Evolutionary conservation across 495 filamentous ascomycete genomes (phyloP).

Genomic region (Halenospora varia): DNA sequence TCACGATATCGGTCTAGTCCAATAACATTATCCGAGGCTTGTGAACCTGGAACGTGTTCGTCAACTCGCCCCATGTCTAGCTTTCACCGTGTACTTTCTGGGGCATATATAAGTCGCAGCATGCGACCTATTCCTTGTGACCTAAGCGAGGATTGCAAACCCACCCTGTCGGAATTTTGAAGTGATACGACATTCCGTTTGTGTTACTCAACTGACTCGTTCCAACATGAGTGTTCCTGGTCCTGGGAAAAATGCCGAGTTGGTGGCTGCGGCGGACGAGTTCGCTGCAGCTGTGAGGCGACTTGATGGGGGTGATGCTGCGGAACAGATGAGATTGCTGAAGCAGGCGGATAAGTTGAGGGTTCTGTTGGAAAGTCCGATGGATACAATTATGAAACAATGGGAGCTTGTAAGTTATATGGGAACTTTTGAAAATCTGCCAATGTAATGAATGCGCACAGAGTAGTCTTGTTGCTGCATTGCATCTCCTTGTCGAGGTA

Average conservation of each 20-base stretch:
- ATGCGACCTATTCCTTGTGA: no score
- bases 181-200: no score
- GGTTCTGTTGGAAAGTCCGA: constrained; percentile 19
- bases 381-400: constrained; percentile 22
- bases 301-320: constrained; percentile 12
- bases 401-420: constrained; percentile 7
- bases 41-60: no score
- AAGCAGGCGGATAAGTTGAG: constrained; percentile 21
- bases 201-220: background rate
- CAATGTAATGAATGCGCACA: background rate
- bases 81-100: no score
- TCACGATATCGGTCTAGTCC: no score
- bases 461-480: constrained; percentile 10
- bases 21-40: no score
- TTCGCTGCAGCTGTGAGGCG: constrained; percentile 26
- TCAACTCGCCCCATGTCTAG: no score
- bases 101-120: no score
- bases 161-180: no score
- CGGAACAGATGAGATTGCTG: constrained; percentile 20
- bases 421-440: background rate
- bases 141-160: no score
- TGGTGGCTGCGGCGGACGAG: constrained; percentile 22
- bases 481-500: constrained; percentile 21
- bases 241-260: background rate
- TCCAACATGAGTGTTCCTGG: background rate